phyloP scores from a whole-genome alignment of 768 basidiomycete genomes.

The Trametes punicea region DNA sequence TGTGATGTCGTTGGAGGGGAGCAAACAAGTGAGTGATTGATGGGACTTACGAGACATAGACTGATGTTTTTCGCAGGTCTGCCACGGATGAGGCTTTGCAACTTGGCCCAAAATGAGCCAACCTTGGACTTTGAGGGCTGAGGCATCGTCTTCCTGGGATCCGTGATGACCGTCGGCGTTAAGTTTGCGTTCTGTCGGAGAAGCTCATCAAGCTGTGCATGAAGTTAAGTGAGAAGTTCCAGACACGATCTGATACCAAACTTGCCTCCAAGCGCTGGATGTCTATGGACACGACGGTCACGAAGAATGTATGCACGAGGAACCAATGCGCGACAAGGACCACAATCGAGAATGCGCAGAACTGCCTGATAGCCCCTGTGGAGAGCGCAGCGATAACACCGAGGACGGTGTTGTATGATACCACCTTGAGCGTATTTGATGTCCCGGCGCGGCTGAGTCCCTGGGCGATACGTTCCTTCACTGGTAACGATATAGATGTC shows the following conservation, averaged over 20 bases:
- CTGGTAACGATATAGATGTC: slow-evolving; percentile 82
- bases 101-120: slow-evolving; percentile 39
- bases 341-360: slow-evolving; percentile 90
- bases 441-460: slow-evolving; percentile 88
- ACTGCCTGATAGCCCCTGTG: slow-evolving; percentile 82
- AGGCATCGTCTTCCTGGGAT: slow-evolving; percentile 17
- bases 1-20: slow-evolving; percentile 31
- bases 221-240: slow-evolving; percentile 8
- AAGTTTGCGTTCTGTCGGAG: slow-evolving; percentile 67
- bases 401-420: slow-evolving; percentile 80
- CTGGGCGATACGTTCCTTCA: slow-evolving; percentile 88
- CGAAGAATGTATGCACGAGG: slow-evolving; percentile 92
- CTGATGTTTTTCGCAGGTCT: slow-evolving; percentile 78
- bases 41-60: slow-evolving; percentile 60
- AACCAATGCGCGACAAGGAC: slow-evolving; percentile 98
- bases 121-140: slow-evolving; percentile 37
- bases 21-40: neutral
- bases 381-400: slow-evolving; percentile 72
- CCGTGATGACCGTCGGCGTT: slow-evolving; percentile 39
- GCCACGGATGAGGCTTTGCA: slow-evolving; percentile 53
- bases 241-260: slow-evolving; percentile 10
- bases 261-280: slow-evolving; percentile 85
- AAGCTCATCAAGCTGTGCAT: slow-evolving; percentile 73
- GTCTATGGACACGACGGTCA: slow-evolving; percentile 93
- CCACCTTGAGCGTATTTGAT: slow-evolving; percentile 88